Evolutionary conservation across 1,284 basidiomycete species (phyloP), one percentile per base, ranked within the genome.

Genomic region (Mycena sp.): DNA sequence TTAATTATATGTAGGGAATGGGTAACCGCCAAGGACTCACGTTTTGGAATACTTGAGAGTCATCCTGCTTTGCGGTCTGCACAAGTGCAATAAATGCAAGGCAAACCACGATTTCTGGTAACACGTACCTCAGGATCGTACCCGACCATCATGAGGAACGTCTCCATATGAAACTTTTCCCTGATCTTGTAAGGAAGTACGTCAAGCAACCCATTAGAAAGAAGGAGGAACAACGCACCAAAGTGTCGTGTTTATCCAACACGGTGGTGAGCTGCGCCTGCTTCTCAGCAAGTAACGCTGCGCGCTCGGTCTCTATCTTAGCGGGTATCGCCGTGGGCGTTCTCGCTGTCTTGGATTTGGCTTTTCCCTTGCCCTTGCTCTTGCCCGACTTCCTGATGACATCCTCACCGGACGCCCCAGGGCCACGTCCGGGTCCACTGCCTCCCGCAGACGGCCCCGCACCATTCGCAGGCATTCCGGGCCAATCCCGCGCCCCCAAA

Each of bases 101-200:
- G n/a, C 45, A 53, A 58, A 44, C 51, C 56, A 67, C 64, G 44
- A 14, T 12, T 46, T 16, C 29, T 35, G 25, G 21, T 40, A 41
- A 64, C 23, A 74, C 84, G 55, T 67, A 92, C 92, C 74, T 82
- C 77, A 2, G 93, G 94, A 74, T 95, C 85, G 75, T 88, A 96
- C 6, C 82, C 82, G 41, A 94, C 77, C 77, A 96, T 82, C 25
- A 85, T 88, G 4, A 87, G 83, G 71, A 91, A 96, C 61, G 89
- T 82, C 68, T 95, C 90, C 76, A 96, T 81, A 71, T 96, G 94
- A 76, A 95, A 96, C 60, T 87, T 82, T 75, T 97, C 93, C 64
- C 94, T 86, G 54, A 96, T 81, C 90, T 93, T 64, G 7, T 68
- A 26, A 21, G 32, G 40, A 58, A 32, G 64, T 63, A 40, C 65